Base-by-base conservation (phyloP, 2,329 filamentous ascomycete species). In the Verticillium longisporum region DNA sequence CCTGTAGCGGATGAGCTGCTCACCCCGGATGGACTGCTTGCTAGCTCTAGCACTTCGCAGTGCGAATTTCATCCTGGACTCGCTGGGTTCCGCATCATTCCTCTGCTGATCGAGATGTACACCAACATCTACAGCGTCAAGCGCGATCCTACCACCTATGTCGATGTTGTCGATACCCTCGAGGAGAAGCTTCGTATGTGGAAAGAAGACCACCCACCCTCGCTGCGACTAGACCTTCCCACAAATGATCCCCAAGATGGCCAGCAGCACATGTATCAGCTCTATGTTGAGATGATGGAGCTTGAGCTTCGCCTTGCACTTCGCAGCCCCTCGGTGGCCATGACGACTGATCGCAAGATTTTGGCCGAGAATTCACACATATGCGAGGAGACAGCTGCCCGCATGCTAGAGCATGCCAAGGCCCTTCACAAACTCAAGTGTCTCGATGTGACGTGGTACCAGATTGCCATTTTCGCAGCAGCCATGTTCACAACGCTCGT, bases 401-500 rank as follows among this genome's bases (percentile, higher is more conserved):
- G 87, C 63, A 84, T 92, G 74, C 77, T 93, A 2, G 77, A 79
- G 26, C 80, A 82, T 32, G 83, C 87, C 6, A 78, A 80, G 26
- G 78, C 84, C 59, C 74, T 93, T 56, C 82, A 84, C 61, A 81
- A 80, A 66, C 77, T 87, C 61, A 90, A 88, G 68, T 86, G 85
- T 55, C 75, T 93, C 4, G 90, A 94, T 68, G 90, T 88, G 1
- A 91, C 89, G 1, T 93, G 90, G 89, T 89, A 90, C 67, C 88
- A 88, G 56, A 81, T 86, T 57, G 87, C 89, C 0, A 82, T 90
- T 6, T 91, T 90, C 68, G 80, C 90, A 13, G 85, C 88, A 54
- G 88, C 88, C 32, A 87, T 91, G 61, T 90, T 92, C 67, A 89
- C 88, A 0, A 87, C 84, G 14, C 75, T 94, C 0, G 90, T 89